These are phyloP conservation scores for Thelephora terrestris DNA, from an alignment of 1,284 basidiomycete genomes.

Conservation along the genomic window DNA sequence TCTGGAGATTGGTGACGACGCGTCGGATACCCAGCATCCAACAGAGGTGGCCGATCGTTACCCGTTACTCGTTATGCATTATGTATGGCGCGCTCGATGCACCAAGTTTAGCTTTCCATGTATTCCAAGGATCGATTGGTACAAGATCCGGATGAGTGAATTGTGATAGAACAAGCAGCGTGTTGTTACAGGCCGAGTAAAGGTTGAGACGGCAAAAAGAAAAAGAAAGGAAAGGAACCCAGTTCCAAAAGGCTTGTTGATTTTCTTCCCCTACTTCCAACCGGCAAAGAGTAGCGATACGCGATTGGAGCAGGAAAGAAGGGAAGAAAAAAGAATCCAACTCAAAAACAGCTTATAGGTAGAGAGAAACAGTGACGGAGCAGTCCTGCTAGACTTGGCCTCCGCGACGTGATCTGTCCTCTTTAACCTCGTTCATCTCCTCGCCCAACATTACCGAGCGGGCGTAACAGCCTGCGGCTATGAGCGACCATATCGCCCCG, in stretches of 20 bases:
- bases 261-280: no score
- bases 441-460: conserved; percentile 58
- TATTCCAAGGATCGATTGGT: no score
- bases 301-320: conserved; percentile 1
- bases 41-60: no score
- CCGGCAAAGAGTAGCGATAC: not conserved
- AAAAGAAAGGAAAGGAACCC: not conserved
- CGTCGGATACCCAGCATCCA: no score
- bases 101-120: no score
- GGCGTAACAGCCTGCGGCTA: conserved; percentile 55
- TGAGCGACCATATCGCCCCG: conserved; percentile 58
- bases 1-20: no score
- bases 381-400: conserved; percentile 38
- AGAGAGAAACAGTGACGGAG: conserved; percentile 5
- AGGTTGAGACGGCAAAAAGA: not conserved
- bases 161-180: conserved; percentile 4
- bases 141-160: not conserved
- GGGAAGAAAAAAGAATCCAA: conserved; percentile 3
- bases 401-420: conserved; percentile 47
- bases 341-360: not conserved
- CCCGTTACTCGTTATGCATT: no score
- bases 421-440: conserved; percentile 52
- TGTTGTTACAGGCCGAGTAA: conserved; percentile 2
- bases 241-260: no score
- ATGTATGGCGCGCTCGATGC: no score